Conservation (phyloP, 2,329 filamentous ascomycete species). For the Penicillium sp. region DNA sequence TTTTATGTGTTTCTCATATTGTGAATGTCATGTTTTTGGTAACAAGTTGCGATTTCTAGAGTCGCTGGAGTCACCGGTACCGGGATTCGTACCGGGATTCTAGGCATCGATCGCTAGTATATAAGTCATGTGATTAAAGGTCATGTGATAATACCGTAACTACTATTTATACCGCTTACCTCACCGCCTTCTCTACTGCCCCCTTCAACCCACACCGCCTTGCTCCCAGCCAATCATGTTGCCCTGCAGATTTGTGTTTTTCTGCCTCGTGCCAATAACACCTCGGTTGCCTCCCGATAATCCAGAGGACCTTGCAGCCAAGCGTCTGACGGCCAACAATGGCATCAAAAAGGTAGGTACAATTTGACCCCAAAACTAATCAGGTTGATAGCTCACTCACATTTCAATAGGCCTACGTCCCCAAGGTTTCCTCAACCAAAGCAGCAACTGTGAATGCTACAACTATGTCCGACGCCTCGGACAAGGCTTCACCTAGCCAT, state of each 20-base stretch:
- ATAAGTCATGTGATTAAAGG: too few species aligned
- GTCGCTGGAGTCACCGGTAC: background rate
- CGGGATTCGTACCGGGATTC: background rate
- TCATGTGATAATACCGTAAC: too few species aligned
- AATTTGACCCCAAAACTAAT: background rate
- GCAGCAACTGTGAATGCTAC: background rate
- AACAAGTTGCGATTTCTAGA: too few species aligned
- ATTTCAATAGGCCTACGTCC: background rate
- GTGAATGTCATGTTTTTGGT: background rate
- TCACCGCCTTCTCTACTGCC: too few species aligned
- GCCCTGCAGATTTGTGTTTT: too few species aligned
- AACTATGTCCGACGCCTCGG: background rate
- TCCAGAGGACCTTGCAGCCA: too few species aligned
- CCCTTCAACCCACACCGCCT: too few species aligned
- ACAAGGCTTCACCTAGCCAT: conserved; percentile 11
- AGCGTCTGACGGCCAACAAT: background rate
- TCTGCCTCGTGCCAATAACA: too few species aligned
- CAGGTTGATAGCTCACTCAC: background rate
- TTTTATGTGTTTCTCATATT: background rate
- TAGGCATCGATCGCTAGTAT: too few species aligned
- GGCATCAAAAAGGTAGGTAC: background rate
- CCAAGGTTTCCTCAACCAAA: background rate
- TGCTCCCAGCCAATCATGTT: too few species aligned
- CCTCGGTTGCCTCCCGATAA: too few species aligned
- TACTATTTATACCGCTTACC: too few species aligned